Conservation (phyloP, 331 rosid species). For the Malus hybrid region DNA sequence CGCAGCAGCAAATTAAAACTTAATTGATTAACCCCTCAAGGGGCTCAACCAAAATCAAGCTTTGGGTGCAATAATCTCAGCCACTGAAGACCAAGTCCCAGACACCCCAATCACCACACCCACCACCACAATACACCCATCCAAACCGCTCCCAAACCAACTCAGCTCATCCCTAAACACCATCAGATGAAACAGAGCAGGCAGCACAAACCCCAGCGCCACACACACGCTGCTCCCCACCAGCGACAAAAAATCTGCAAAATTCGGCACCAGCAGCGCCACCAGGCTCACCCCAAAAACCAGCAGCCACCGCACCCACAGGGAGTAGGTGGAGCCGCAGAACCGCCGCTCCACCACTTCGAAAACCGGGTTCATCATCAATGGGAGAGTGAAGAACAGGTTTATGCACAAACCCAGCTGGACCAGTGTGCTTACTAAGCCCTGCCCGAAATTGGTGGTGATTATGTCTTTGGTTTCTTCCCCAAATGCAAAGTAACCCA, state of each 20-base stretch:
- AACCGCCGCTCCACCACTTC: constrained; percentile 69
- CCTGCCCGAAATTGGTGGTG: constrained; percentile 59
- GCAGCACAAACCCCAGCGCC: constrained; percentile 59
- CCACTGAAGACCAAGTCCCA: constrained; percentile 51
- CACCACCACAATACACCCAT: constrained; percentile 45
- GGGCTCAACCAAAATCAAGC: constrained; percentile 19
- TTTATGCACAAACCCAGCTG: constrained; percentile 64
- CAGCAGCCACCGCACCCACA: constrained; percentile 65
- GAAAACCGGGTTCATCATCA: constrained; percentile 84
- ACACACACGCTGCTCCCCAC: constrained; percentile 76
- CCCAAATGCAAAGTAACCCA: constrained; percentile 81
- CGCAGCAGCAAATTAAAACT: background rate
- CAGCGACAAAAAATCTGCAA: constrained; percentile 72
- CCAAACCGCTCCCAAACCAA: constrained; percentile 37
- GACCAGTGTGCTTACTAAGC: constrained; percentile 47
- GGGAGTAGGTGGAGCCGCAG: constrained; percentile 39
- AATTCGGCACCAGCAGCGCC: constrained; percentile 71
- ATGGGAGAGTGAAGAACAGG: constrained; percentile 60
- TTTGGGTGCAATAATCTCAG: constrained; percentile 44
- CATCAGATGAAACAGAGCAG: constrained; percentile 61
- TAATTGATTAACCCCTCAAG: background rate
- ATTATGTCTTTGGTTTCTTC: constrained; percentile 66
- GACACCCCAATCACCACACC: constrained; percentile 42
- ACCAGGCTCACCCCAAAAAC: constrained; percentile 55
- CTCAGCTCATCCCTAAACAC: constrained; percentile 65